phyloP scores from a whole-genome alignment of 192 early-diverging fungal species.

The Obelidium mucronatum region DNA sequence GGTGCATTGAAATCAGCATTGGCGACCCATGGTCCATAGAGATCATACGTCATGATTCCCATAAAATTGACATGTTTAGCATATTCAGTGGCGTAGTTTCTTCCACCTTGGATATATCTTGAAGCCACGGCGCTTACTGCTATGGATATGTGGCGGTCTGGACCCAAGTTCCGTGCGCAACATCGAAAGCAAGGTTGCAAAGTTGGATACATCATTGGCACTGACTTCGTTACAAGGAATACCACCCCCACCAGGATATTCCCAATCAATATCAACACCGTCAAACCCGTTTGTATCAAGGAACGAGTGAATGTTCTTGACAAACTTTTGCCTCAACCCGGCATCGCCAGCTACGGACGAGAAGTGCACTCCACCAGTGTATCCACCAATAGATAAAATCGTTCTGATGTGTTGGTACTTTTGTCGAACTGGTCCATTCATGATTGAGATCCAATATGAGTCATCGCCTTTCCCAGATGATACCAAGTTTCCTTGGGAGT shows the following conservation, averaged over 20 bases:
- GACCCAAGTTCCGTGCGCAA: constrained; percentile 26
- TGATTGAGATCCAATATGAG: background rate
- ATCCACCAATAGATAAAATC: constrained; percentile 35
- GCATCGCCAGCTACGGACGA: constrained; percentile 20
- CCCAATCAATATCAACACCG: constrained; percentile 43
- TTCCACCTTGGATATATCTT: background rate
- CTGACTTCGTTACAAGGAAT: background rate
- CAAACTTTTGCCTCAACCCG: constrained; percentile 1
- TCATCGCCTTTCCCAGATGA: background rate
- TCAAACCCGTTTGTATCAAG: constrained; percentile 33
- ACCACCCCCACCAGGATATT: constrained; percentile 26
- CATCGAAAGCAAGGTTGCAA: background rate
- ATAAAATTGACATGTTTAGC: background rate
- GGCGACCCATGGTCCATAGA: constrained; percentile 3
- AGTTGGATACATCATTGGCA: constrained; percentile 15
- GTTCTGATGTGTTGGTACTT: constrained; percentile 6
- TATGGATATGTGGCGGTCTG: constrained; percentile 14
- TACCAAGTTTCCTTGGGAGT: background rate
- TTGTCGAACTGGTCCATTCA: background rate
- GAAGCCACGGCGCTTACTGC: background rate
- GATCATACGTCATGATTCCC: constrained; percentile 27
- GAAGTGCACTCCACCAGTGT: constrained; percentile 26
- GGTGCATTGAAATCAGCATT: constrained; percentile 14
- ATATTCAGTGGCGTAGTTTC: constrained; percentile 1
- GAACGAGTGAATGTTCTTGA: background rate